Base-by-base conservation (phyloP, 805 yeast species). In the Kregervanrija delftensis region DNA sequence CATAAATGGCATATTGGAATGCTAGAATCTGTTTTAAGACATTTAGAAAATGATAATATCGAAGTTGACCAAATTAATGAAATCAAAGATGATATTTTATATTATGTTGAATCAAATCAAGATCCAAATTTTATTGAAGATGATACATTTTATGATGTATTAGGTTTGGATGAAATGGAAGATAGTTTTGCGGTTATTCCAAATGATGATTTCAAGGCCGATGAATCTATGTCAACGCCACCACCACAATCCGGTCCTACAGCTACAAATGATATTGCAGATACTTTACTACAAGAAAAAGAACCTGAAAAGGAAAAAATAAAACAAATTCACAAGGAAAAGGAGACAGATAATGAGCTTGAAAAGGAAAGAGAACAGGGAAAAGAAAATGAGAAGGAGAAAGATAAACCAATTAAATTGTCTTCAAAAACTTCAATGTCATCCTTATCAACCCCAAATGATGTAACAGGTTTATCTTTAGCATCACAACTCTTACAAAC, bases 111-210 rank as follows among this genome's bases (percentile, higher is more conserved):
- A 54, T 85, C 88, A 50, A 91, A 91, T 59, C 93, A 85, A 63
- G 96, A 89, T 45, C 90, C 81, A 4, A 96, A 90, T 57, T 91
- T 89, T 62, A 83, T 90, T 32, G 97, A 89, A 58, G 96, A 91
- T 63, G 96, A 90, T 55, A 89, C 87, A 11, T 77, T 91, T 49
- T 93, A 91, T 64, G 97, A 93, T 54, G 87, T 81, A 48, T 73
- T 93, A 54, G 89, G 83, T 37, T 74, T 89, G 37, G 81, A 73
- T 47, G 83, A 79, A 31, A 53, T 59, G 33, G 68, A 65, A 37
- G 68, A 62, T 37, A 51, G 50, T 39, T 59, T 53, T 47, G 53
- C 52, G 28, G 56, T 57, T 12, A 50, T 58, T 35, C 60, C 50
- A 9, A 56, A 48, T 37, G 55, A 44, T 9, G 53, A 44, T 11